A percentile compares a stretch with the other conserved stretches of the same genome.
These are phyloP conservation scores for Amanita molliuscula DNA, from an alignment of 768 basidiomycete species.

Conservation along the genomic window DNA sequence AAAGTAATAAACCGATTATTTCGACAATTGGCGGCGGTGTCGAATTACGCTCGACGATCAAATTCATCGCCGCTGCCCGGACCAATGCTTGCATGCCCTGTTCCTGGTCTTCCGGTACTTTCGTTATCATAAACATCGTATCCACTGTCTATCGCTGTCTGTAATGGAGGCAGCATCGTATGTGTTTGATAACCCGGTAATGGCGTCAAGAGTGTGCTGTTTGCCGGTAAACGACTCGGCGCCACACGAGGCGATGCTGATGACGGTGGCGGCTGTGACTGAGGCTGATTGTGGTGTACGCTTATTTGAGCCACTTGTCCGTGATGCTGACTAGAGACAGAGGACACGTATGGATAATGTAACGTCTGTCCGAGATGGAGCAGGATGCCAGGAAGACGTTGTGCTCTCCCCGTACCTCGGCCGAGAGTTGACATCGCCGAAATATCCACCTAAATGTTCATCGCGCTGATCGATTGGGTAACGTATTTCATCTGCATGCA, in stretches of 20 bases:
- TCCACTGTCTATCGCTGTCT: conserved; percentile 13
- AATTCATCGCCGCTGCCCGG: conserved; percentile 22
- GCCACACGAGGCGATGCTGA: conserved; percentile 12
- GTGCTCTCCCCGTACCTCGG: conserved; percentile 20
- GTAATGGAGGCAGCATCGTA: conserved; percentile 25
- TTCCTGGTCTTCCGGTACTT: conserved; percentile 27
- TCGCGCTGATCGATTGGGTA: conserved; percentile 23
- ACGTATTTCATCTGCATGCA: conserved; percentile 21
- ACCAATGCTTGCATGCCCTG: conserved; percentile 27
- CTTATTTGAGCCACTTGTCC: conserved; percentile 18
- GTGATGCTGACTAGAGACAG: conserved; percentile 16
- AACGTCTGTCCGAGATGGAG: conserved; percentile 13
- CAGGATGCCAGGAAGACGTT: conserved; percentile 26
- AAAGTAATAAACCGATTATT: neutral
- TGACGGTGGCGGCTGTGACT: conserved; percentile 18
- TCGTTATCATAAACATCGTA: conserved; percentile 32
- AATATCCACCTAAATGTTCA: conserved; percentile 15
- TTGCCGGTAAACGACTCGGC: conserved; percentile 40
- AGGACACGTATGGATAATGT: conserved; percentile 15
- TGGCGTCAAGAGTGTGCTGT: conserved; percentile 67
- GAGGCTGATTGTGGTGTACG: conserved; percentile 13
- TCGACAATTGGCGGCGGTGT: conserved; percentile 1
- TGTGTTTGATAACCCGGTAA: conserved; percentile 45
- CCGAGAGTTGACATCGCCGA: conserved; percentile 15
- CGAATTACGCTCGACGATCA: conserved; percentile 11